Conservation (phyloP, 495 filamentous ascomycete species). For the Aspergillus sclerotioniger region DNA sequence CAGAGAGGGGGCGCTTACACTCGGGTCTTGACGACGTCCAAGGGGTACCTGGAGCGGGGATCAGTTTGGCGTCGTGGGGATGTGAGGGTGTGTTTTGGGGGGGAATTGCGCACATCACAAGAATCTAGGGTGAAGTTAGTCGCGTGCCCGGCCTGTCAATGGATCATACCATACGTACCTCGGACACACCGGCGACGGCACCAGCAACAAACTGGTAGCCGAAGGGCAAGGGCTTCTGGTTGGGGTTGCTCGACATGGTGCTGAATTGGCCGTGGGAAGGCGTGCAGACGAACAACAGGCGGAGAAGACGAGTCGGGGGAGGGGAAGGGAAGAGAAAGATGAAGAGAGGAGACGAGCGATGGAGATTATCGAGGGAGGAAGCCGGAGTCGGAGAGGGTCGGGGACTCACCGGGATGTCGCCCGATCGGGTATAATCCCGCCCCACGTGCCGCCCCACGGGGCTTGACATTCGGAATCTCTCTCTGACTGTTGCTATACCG, state of each 20-base stretch:
- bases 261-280: background rate
- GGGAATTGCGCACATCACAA: slow-evolving; percentile 66
- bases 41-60: slow-evolving; percentile 66
- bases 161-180: slow-evolving; percentile 54
- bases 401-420: slow-evolving; percentile 11
- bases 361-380: slow-evolving; percentile 13
- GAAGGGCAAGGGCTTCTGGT: slow-evolving; percentile 71
- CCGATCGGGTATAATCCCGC: slow-evolving; percentile 9
- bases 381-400: slow-evolving; percentile 11
- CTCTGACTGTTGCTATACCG: too few relatives aligned
- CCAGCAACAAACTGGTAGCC: slow-evolving; percentile 83
- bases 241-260: slow-evolving; percentile 58
- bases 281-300: slow-evolving; percentile 2
- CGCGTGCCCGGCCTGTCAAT: slow-evolving; percentile 25
- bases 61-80: background rate
- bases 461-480: too few relatives aligned
- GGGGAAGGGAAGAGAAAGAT: slow-evolving; percentile 1
- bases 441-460: slow-evolving; percentile 14
- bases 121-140: slow-evolving; percentile 56
- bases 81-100: background rate
- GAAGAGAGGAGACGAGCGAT: slow-evolving; percentile 16
- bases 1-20: slow-evolving; percentile 60
- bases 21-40: slow-evolving; percentile 97
- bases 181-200: slow-evolving; percentile 89
- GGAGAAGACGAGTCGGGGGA: background rate